Evolutionary conservation across 1,284 basidiomycete species (phyloP).

Genomic region (Boletellus sp.): DNA sequence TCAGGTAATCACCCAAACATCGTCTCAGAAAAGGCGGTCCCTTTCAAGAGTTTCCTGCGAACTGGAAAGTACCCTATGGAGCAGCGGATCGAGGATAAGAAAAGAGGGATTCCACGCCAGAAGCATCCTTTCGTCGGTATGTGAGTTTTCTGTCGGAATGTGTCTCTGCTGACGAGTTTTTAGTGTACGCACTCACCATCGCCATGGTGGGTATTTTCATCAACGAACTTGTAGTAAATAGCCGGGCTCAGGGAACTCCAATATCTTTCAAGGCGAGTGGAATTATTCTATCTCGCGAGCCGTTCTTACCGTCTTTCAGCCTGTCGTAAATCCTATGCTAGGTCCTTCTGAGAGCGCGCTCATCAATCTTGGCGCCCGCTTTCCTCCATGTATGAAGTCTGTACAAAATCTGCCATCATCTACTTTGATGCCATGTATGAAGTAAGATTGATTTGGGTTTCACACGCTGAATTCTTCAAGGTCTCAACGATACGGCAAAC

Average conservation of each 20-base stretch:
- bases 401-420: slow-evolving; percentile 60
- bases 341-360: slow-evolving; percentile 85
- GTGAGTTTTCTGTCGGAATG: slow-evolving; percentile 5
- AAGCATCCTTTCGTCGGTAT: slow-evolving; percentile 71
- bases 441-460: not conserved
- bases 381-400: slow-evolving; percentile 84
- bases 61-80: slow-evolving; percentile 64
- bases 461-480: slow-evolving; percentile 34
- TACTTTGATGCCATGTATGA: slow-evolving; percentile 63
- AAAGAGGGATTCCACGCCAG: slow-evolving; percentile 80
- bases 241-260: slow-evolving; percentile 69
- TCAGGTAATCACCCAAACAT: slow-evolving; percentile 25
- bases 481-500: slow-evolving; percentile 74
- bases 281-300: not conserved
- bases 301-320: slow-evolving; percentile 38
- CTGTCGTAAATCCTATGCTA: slow-evolving; percentile 86
- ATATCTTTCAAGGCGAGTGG: slow-evolving; percentile 71
- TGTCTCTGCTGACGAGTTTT: slow-evolving; percentile 4
- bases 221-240: slow-evolving; percentile 76
- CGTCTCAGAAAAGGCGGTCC: slow-evolving; percentile 37
- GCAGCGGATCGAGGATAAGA: slow-evolving; percentile 83
- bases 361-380: slow-evolving; percentile 89
- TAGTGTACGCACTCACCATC: slow-evolving; percentile 61
- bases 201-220: slow-evolving; percentile 74
- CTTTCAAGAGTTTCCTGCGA: slow-evolving; percentile 41